These are phyloP conservation scores for Neofusicoccum cordaticola DNA, from an alignment of 2,329 filamentous ascomycete species.

Conservation along the genomic window DNA sequence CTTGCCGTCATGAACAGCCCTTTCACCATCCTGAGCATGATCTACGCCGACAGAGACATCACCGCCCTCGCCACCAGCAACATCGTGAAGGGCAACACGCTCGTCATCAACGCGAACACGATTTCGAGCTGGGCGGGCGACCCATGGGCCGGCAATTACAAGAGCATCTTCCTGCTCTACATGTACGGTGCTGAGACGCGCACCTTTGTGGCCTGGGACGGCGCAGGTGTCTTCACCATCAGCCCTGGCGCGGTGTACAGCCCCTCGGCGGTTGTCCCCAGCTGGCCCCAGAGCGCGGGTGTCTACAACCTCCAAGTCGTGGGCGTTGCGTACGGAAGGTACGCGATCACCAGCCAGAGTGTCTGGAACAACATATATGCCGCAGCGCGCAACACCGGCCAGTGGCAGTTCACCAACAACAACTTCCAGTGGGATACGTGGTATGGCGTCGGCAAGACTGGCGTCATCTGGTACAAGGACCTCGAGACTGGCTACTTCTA, in stretches of 20 bases:
- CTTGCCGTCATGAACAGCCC: background rate
- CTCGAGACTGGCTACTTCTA: background rate
- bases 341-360: background rate
- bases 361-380: background rate
- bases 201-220: background rate
- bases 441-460: background rate
- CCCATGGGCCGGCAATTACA: background rate
- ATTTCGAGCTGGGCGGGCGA: background rate
- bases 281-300: background rate
- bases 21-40: constrained; percentile 4
- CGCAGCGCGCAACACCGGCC: background rate
- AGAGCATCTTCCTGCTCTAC: constrained; percentile 7
- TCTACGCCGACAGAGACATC: background rate
- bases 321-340: background rate
- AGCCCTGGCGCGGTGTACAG: background rate
- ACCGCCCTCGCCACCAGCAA: background rate
- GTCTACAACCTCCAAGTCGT: background rate
- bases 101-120: background rate
- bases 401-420: background rate
- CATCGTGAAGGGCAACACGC: background rate
- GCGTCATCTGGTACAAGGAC: constrained; percentile 12
- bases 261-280: background rate
- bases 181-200: constrained; percentile 7
- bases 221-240: background rate
- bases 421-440: constrained; percentile 1